Conservation (phyloP, 768 basidiomycete genomes). For the Coprinellus micaceus region DNA sequence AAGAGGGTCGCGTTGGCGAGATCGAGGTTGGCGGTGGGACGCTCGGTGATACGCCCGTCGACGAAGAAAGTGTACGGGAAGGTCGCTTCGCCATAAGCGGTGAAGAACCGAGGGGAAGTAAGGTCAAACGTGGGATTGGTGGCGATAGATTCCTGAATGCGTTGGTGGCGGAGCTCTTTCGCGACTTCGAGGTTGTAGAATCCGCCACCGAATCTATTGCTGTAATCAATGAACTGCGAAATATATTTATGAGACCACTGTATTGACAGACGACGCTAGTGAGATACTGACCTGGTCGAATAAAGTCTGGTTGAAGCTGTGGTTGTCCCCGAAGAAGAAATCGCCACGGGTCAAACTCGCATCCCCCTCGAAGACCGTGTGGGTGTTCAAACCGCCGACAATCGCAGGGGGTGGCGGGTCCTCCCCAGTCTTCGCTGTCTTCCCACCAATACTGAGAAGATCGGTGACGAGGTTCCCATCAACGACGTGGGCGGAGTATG, state of each 20-base stretch:
- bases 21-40: conserved; percentile 12
- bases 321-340: too few relatives aligned
- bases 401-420: too few relatives aligned
- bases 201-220: conserved; percentile 17
- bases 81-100: conserved; percentile 14
- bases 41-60: conserved; percentile 15
- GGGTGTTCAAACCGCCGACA: too few relatives aligned
- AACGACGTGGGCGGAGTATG: conserved; percentile 14
- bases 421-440: conserved; percentile 17
- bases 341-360: too few relatives aligned
- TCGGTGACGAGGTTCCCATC: too few relatives aligned
- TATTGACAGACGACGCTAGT: too few relatives aligned
- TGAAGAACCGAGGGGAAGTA: conserved; percentile 12
- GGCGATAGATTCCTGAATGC: conserved; percentile 19
- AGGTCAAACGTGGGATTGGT: conserved; percentile 17
- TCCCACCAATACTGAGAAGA: conserved; percentile 18
- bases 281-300: too few relatives aligned
- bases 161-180: conserved; percentile 13
- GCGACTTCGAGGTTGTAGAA: conserved; percentile 18
- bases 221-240: conserved; percentile 11
- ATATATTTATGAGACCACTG: too few relatives aligned
- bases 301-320: too few relatives aligned
- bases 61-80: too few relatives aligned
- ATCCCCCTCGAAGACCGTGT: too few relatives aligned
- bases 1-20: too few relatives aligned